phyloP scores from a whole-genome alignment of 2,329 filamentous ascomycete genomes.

The Tolypocladium guangdongense region DNA sequence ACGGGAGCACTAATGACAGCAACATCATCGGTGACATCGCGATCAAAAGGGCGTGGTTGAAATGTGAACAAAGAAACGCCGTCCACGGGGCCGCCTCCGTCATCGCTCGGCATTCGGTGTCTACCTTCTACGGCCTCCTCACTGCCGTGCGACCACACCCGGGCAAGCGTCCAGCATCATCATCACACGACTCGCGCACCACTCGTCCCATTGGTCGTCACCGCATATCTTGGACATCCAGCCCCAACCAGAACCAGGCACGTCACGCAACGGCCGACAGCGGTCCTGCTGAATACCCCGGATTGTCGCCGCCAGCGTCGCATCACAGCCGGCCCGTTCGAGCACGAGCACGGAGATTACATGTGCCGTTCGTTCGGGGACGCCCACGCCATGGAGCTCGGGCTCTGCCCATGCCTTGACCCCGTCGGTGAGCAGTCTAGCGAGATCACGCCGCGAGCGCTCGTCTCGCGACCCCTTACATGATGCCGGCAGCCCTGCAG shows the following conservation, averaged over 20 bases:
- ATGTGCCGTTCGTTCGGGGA: neutral
- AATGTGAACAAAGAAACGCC: neutral
- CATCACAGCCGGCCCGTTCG: neutral
- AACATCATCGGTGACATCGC: neutral
- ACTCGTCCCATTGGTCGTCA: neutral
- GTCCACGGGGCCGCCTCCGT: neutral
- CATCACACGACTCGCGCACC: neutral
- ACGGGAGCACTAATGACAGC: neutral
- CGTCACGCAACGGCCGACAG: neutral
- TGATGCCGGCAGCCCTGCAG: constrained; percentile 29
- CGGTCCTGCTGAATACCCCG: neutral
- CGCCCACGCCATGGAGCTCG: neutral
- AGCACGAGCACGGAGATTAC: neutral
- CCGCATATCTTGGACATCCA: neutral
- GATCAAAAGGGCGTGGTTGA: neutral
- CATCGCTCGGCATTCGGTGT: neutral
- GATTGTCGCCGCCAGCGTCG: neutral
- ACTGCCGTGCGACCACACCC: constrained; percentile 1
- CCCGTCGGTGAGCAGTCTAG: neutral
- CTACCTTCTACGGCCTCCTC: neutral
- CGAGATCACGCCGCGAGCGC: neutral
- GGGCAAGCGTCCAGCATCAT: neutral
- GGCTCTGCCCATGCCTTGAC: neutral
- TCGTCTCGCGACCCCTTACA: constrained; percentile 1
- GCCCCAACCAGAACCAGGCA: constrained; percentile 2